These are phyloP conservation scores for Circinella umbellata DNA, from an alignment of 371 early-diverging fungal genomes.

Conservation along the genomic window DNA sequence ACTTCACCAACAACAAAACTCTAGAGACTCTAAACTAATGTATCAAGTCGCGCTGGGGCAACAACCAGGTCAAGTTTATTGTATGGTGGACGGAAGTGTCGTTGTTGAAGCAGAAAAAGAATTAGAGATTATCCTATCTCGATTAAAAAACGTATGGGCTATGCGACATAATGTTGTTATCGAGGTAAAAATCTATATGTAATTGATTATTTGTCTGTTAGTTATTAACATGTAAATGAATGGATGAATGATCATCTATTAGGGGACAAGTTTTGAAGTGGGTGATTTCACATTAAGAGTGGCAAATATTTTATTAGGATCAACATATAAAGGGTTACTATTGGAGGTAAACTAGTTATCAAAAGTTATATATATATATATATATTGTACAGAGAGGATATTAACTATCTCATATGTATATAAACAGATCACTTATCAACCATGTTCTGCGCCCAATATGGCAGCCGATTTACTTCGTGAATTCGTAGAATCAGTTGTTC, in stretches of 20 bases:
- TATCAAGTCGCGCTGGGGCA: conserved; percentile 55
- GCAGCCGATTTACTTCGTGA: conserved; percentile 43
- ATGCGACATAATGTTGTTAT: conserved; percentile 50
- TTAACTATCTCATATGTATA: no score
- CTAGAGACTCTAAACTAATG: conserved; percentile 43
- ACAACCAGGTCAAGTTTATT: conserved; percentile 52
- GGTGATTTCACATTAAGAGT: conserved; percentile 58
- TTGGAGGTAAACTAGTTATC: conserved; percentile 37
- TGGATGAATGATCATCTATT: not conserved
- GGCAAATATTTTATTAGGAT: conserved; percentile 54
- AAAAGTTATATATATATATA: not conserved
- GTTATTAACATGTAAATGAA: not conserved
- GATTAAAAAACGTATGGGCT: conserved; percentile 56
- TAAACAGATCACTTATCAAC: conserved; percentile 52
- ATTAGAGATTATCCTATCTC: conserved; percentile 47
- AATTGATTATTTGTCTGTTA: no score
- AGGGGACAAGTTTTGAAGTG: conserved; percentile 58
- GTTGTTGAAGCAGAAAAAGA: conserved; percentile 58
- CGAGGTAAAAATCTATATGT: conserved; percentile 34
- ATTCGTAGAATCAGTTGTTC: conserved; percentile 51
- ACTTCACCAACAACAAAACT: conserved; percentile 20
- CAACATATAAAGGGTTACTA: conserved; percentile 53
- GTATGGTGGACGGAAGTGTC: conserved; percentile 60
- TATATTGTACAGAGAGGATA: no score
- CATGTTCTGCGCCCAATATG: conserved; percentile 49